Percentiles rank a stretch among this genome's conserved stretches.
These are phyloP conservation scores for Abrus precatorius DNA, from an alignment of 306 rosid species.

Conservation along the genomic window DNA sequence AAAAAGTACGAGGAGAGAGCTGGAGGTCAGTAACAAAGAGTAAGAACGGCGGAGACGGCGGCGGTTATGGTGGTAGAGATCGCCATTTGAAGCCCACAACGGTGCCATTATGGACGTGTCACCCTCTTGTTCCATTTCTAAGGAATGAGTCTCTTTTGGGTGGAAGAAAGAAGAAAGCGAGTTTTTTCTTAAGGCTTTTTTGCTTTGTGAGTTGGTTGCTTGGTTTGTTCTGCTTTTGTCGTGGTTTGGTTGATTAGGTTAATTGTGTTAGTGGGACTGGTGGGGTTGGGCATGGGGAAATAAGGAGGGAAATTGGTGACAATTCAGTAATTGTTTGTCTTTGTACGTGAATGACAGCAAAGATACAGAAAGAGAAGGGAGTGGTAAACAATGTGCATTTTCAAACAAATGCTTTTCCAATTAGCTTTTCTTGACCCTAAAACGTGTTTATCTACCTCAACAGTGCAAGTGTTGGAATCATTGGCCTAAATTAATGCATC, in stretches of 20 bases:
- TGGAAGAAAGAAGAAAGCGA: neutral
- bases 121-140: slow-evolving; percentile 57
- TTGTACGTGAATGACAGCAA: neutral
- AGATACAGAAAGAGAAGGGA: neutral
- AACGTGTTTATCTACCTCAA: too few species aligned
- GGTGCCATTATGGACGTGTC: slow-evolving; percentile 57
- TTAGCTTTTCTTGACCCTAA: too few species aligned
- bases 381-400: slow-evolving; percentile 18
- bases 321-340: slow-evolving; percentile 4
- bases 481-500: too few species aligned
- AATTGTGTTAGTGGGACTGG: neutral
- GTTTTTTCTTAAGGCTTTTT: neutral
- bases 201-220: slow-evolving; percentile 10
- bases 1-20: slow-evolving; percentile 56
- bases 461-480: too few species aligned
- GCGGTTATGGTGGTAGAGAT: slow-evolving; percentile 15
- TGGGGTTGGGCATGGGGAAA: slow-evolving; percentile 4
- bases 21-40: slow-evolving; percentile 62
- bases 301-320: neutral
- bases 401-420: neutral
- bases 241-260: neutral
- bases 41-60: slow-evolving; percentile 66
- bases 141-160: neutral
- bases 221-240: neutral
- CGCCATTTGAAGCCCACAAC: slow-evolving; percentile 63